Evolutionary conservation across 176 grass and related monocot genomes (phyloP).

Genomic region (Oryza glumipatula): DNA sequence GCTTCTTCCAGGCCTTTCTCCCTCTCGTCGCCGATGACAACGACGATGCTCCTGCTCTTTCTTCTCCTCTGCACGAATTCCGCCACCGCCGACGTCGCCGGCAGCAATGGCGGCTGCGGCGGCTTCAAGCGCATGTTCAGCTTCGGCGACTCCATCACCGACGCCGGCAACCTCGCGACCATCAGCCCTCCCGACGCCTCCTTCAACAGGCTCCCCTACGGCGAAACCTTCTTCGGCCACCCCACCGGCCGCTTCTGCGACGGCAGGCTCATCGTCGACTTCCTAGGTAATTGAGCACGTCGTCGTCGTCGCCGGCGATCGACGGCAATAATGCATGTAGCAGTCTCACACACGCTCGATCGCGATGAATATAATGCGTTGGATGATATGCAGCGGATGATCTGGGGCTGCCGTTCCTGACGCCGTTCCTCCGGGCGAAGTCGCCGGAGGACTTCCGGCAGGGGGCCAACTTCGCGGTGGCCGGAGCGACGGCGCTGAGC

Average conservation of each 20-base stretch:
- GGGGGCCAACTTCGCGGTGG: conserved; percentile 58
- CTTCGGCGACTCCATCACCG: conserved; percentile 65
- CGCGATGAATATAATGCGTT: no score
- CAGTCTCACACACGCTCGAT: no score
- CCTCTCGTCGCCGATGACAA: neutral
- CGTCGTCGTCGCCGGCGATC: neutral
- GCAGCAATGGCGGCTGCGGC: neutral
- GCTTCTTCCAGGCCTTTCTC: neutral
- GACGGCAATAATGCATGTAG: no score
- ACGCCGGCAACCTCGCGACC: conserved; percentile 50
- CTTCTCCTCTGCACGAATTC: neutral
- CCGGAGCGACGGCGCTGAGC: conserved; percentile 54
- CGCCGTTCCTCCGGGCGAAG: conserved; percentile 53
- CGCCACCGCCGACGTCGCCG: neutral
- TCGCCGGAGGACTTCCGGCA: conserved; percentile 40
- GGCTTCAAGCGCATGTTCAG: conserved; percentile 56
- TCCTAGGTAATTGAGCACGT: conserved; percentile 38
- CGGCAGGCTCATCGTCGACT: conserved; percentile 60
- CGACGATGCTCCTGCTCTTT: neutral
- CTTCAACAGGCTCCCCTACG: conserved; percentile 34
- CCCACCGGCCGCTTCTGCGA: conserved; percentile 61
- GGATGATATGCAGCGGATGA: conserved; percentile 60
- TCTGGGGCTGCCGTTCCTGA: conserved; percentile 39
- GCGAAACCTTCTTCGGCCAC: conserved; percentile 62
- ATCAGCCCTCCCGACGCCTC: neutral